A percentile compares a stretch with the other conserved stretches of the same genome.
Evolutionary conservation across 176 grass and related monocot genomes (phyloP).

Genomic region (Chrysopogon serrulatus): DNA sequence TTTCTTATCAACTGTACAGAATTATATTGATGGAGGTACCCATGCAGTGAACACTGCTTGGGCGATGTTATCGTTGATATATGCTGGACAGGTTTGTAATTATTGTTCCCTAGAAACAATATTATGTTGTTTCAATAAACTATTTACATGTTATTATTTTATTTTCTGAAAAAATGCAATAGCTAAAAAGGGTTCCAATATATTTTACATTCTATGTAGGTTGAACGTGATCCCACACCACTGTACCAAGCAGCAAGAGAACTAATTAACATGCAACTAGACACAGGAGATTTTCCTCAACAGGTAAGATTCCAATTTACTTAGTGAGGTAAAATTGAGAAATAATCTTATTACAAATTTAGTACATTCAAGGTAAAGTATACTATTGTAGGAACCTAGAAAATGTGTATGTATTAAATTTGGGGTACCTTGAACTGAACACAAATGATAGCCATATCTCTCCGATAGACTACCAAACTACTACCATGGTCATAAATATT

Average conservation of each 20-base stretch:
- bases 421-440: not conserved
- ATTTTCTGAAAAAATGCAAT: not conserved
- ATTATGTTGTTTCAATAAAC: not conserved
- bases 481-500: not conserved
- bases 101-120: not conserved
- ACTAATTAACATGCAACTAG: slow-evolving; percentile 22
- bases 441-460: not conserved
- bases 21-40: not conserved
- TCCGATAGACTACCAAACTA: not conserved
- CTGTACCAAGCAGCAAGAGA: slow-evolving; percentile 9
- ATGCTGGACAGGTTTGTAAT: not conserved
- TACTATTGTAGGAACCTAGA: no score
- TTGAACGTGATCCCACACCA: slow-evolving; percentile 18
- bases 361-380: no score
- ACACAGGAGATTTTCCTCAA: not conserved
- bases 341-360: not conserved
- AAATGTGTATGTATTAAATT: not conserved
- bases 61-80: not conserved
- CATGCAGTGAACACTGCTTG: not conserved
- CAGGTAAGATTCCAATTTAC: not conserved
- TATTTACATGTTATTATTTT: not conserved
- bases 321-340: not conserved
- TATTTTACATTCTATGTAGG: not conserved
- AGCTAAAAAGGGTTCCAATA: not conserved
- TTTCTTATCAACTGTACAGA: not conserved